Percentiles rank a stretch among this genome's conserved stretches.
Evolutionary conservation across 495 filamentous ascomycete species (phyloP).

Genomic region (Daldinia loculata): DNA sequence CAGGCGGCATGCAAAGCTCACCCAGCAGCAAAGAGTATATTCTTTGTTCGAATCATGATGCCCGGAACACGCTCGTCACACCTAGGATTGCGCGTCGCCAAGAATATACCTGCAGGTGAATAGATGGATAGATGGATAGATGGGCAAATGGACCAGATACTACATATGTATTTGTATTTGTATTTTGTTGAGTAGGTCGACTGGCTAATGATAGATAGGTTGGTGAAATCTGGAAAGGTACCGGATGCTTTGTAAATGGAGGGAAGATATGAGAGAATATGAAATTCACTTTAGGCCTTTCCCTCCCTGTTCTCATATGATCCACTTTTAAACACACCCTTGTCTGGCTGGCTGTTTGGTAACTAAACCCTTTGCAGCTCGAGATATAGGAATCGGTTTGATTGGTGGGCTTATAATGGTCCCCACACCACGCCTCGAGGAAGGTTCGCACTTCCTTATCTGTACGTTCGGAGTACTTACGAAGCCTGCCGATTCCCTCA

Average conservation of each 20-base stretch:
- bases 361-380: conserved; percentile 25
- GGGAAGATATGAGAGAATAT: conserved; percentile 7
- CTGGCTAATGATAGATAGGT: background rate
- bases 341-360: background rate
- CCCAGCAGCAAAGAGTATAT: conserved; percentile 30
- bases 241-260: background rate
- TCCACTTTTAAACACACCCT: background rate
- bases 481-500: conserved; percentile 41
- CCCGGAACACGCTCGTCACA: conserved; percentile 45
- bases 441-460: conserved; percentile 40
- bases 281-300: conserved; percentile 4
- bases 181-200: background rate
- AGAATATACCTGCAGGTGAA: conserved; percentile 39
- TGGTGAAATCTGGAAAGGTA: background rate
- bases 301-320: background rate
- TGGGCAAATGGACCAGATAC: conserved; percentile 11
- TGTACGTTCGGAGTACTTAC: conserved; percentile 34
- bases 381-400: conserved; percentile 14
- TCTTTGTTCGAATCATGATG: conserved; percentile 45
- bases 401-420: conserved; percentile 22
- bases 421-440: conserved; percentile 28
- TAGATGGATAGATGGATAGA: conserved; percentile 15
- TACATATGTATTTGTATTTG: background rate
- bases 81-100: conserved; percentile 51
- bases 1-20: conserved; percentile 43